phyloP scores from a whole-genome alignment of 2,329 filamentous ascomycete species.

The Colletotrichum sidae region DNA sequence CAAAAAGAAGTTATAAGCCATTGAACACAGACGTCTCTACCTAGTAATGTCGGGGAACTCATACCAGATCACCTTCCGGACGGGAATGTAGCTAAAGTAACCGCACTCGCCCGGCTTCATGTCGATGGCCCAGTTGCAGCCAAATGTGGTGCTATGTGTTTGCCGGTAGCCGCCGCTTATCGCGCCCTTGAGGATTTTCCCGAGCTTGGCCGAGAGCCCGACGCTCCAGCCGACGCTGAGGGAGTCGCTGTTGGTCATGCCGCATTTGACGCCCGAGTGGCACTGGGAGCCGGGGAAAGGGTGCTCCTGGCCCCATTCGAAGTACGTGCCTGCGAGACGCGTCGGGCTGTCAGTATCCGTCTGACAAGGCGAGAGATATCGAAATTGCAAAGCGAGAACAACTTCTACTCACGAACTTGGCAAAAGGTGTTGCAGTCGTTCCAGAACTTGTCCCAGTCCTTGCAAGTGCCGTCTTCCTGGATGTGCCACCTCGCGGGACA shows the following conservation, averaged over 20 bases:
- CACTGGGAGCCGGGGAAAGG: conserved; percentile 49
- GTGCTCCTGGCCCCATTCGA: conserved; percentile 43
- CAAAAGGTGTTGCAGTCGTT: conserved; percentile 5
- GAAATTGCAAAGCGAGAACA: too few relatives aligned
- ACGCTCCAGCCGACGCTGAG: conserved; percentile 43
- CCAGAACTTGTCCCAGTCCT: not conserved
- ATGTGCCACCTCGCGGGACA: not conserved
- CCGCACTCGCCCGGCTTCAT: conserved; percentile 31
- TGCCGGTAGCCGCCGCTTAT: conserved; percentile 34
- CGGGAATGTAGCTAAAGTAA: conserved; percentile 37
- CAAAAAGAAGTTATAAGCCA: not conserved
- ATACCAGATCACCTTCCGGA: conserved; percentile 29
- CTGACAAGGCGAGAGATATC: too few relatives aligned
- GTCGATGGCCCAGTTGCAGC: conserved; percentile 16
- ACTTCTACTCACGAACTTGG: not conserved
- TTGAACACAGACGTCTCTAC: not conserved
- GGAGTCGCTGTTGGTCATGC: conserved; percentile 44
- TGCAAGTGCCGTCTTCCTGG: not conserved
- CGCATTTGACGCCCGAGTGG: conserved; percentile 47
- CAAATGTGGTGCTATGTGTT: conserved; percentile 3
- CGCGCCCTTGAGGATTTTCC: conserved; percentile 40
- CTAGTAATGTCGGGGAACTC: not conserved
- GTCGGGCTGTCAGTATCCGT: not conserved
- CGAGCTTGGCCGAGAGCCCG: conserved; percentile 46
- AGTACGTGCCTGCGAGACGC: conserved; percentile 40